Evolutionary conservation across 2,329 filamentous ascomycete species (phyloP).

Genomic region (Exophiala phaeomuriformis): DNA sequence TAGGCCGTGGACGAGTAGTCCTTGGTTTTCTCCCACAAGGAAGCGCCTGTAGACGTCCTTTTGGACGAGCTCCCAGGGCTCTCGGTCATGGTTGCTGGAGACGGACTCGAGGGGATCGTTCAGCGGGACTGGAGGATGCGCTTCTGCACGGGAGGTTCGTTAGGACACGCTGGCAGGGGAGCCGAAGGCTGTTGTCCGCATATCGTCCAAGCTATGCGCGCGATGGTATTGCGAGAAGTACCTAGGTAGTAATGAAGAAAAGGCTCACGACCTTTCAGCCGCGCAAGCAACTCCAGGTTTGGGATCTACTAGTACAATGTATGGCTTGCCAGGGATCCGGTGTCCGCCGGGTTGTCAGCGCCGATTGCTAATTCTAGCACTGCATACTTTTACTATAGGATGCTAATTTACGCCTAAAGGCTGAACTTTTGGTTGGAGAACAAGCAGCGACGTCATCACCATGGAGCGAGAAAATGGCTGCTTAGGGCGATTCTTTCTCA

Average conservation of each 20-base stretch:
- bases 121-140: background rate
- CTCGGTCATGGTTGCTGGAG: conserved; percentile 11
- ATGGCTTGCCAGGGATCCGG: conserved; percentile 8
- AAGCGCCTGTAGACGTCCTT: conserved; percentile 26
- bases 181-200: background rate
- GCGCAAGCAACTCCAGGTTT: background rate
- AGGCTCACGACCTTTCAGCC: background rate
- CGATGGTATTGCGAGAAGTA: background rate
- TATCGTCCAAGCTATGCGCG: background rate
- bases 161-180: background rate
- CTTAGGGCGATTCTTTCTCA: too few species aligned
- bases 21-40: conserved; percentile 50
- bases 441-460: too few species aligned
- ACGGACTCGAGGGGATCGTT: background rate
- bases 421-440: too few species aligned
- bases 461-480: too few species aligned
- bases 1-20: conserved; percentile 37
- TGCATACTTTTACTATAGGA: too few species aligned
- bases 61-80: conserved; percentile 2
- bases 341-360: conserved; percentile 11
- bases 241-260: background rate
- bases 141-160: background rate
- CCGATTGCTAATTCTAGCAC: too few species aligned
- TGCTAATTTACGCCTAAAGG: too few species aligned
- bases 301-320: background rate